phyloP scores from a whole-genome alignment of 768 basidiomycete species.

The Cystobasidiopsis lactophilus region DNA sequence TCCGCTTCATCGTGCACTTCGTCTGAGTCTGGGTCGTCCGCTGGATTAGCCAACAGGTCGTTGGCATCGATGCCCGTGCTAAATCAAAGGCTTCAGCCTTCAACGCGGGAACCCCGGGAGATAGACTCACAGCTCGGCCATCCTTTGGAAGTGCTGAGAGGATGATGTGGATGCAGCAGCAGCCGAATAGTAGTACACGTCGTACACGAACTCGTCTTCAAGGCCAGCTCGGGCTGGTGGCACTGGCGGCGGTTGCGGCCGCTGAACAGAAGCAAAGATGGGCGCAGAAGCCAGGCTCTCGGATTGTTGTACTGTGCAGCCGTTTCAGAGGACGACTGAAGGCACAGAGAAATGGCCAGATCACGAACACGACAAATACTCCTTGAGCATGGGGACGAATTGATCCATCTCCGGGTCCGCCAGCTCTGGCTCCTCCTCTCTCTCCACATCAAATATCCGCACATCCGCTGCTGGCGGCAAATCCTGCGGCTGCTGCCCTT shows the following conservation, averaged over 20 bases:
- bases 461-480: not conserved
- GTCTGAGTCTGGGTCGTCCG: not conserved
- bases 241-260: not conserved
- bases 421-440: not conserved
- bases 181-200: slow-evolving; percentile 17
- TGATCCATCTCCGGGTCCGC: slow-evolving; percentile 13
- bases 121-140: slow-evolving; percentile 15
- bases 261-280: not conserved
- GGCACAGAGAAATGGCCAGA: too few species aligned
- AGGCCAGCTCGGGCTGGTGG: not conserved
- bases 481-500: too few species aligned
- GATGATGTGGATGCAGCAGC: not conserved
- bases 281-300: not conserved
- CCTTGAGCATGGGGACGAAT: slow-evolving; percentile 18
- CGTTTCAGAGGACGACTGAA: not conserved
- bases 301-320: not conserved
- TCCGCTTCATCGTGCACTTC: slow-evolving; percentile 14
- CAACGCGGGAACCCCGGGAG: too few species aligned
- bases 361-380: slow-evolving; percentile 17
- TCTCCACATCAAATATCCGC: not conserved
- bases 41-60: slow-evolving; percentile 5
- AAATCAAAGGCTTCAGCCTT: not conserved
- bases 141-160: slow-evolving; percentile 1
- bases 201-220: slow-evolving; percentile 17
- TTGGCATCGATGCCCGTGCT: slow-evolving; percentile 14